Evolutionary conservation across 441 rosid species (phyloP), one percentile per base, ranked within the genome.

Genomic region (Theobroma grandiflorum): DNA sequence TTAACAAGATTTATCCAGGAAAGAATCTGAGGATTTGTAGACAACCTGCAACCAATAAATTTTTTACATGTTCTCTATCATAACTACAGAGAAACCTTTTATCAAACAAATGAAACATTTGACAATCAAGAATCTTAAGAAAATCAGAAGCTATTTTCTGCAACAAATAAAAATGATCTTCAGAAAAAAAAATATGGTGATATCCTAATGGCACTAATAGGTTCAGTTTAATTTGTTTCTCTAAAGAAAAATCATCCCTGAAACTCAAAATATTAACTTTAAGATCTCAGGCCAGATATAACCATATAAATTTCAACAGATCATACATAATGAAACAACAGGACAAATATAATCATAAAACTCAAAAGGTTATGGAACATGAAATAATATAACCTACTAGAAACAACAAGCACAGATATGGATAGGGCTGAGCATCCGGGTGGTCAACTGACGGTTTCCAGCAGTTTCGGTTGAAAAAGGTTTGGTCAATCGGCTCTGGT

Each of bases 181-280:
- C 16, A 43, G 33, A 40, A 8, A 45, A 43, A 43, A 16, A n/a
- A 68, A 16, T 68, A 20, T 22, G 50, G 26, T 68, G 55, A 43
- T 12, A 42, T n/a, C 72, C 55, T 68, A 43, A 6, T 5, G 5
- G 12, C 11, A 43, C 20, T 66, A 15, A 16, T 22, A 37, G 9
- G 71, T 66, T 37, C n/a, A 66, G 4, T 37, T 5, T 66, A n/a
- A 40, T n/a, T 40, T 42, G 4, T 2, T 2, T 40, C 2, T 9
- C 50, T 42, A 35, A 15, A 18, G 26, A n/a, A 63, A 7, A 63
- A 68, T 43, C 22, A 68, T 68, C 55, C 52, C 11, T 11, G 35
- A 42, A 69, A 45, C 35, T 69, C 55, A 42, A 69, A 22, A 45
- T 8, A 47, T 69, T 69, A 69, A 69, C 16, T 45, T 38, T 20